Evolutionary conservation across 805 yeast species (phyloP).

Genomic region (Dipodascus geniculatus): DNA sequence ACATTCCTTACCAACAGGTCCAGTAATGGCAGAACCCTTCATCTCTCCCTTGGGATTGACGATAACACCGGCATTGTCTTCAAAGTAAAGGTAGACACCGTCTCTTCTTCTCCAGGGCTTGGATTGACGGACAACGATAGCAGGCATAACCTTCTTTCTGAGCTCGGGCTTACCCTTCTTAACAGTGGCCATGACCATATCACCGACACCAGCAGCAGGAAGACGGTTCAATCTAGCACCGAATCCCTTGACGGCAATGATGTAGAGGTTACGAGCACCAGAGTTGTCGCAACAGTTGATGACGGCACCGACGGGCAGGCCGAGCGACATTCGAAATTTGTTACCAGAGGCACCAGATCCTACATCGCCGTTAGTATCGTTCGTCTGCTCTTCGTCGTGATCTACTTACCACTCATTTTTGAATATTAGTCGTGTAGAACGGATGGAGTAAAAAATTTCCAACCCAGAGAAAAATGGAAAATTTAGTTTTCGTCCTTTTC

Average conservation of each 20-base stretch:
- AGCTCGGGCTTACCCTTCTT: conserved; percentile 99
- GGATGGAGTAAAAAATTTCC: background rate
- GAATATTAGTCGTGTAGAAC: conserved; percentile 1
- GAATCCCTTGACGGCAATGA: conserved; percentile 96
- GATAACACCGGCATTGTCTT: conserved; percentile 99
- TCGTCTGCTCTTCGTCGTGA: too few species aligned
- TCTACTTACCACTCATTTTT: conserved; percentile 1
- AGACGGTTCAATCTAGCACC: conserved; percentile 99
- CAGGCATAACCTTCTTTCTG: conserved; percentile 99
- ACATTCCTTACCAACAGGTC: conserved; percentile 99
- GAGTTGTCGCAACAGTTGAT: conserved; percentile 99
- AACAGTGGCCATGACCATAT: conserved; percentile 74
- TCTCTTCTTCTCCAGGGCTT: conserved; percentile 99
- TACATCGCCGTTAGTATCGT: background rate
- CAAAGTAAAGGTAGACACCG: conserved; percentile 98
- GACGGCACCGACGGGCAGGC: conserved; percentile 99
- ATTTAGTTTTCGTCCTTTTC: background rate
- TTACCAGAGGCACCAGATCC: conserved; percentile 93
- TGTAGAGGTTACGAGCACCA: conserved; percentile 99
- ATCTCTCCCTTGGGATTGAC: conserved; percentile 99
- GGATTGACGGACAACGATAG: conserved; percentile 97
- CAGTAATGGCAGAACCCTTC: conserved; percentile 99
- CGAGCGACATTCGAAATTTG: conserved; percentile 99
- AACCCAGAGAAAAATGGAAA: background rate
- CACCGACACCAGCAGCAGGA: conserved; percentile 99